Base-by-base conservation (phyloP, 1,139 yeast species). In the Kodamaea fungicola region DNA sequence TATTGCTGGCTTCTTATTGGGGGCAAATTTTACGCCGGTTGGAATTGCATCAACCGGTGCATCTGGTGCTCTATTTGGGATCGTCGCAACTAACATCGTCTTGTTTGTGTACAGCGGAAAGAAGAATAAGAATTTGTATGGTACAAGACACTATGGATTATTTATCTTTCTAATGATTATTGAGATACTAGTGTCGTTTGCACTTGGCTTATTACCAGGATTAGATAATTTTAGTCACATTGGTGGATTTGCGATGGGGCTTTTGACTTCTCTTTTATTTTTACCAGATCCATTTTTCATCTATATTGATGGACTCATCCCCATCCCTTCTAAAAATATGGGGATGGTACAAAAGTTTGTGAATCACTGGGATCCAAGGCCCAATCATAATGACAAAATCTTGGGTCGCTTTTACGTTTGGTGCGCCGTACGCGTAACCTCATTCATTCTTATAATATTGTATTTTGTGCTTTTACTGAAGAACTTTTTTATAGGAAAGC, bases 21-120 rank as follows among this genome's bases (percentile, higher is more conserved):
- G 92, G 0, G 80, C 87, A 22, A 83, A 83, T 55, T 83, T 78
- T 53, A 74, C 88, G 2, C 87, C 89, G 1, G 68, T 71, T 38
- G 90, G 89, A 1, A 70, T 80, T 28, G 79, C 87, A 1, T 76
- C 83, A 12, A 77, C 84, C 0, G 92, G 92, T 2, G 87, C 88
- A 2, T 76, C 83, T n/a, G 92, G 92, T 2, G 73, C 88, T 1
- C 60, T 84, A 26, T 83, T 83, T 57, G 90, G 90, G 1, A 62
- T 83, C 25, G 76, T 83, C 43, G 84, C 86, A 7, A 59, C 82
- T 7, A 82, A 82, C 51, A 58, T 83, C 32, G 52, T 81, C 9
- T 68, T 80, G 49, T 72, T 83, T 46, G 49, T 81, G 2, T 76
- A 78, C 51, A 66, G 80, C 61, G 84, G 78, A 35, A 56, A 59